Conservation (phyloP, 2,329 filamentous ascomycete species). For the Aspergillus sp. region DNA sequence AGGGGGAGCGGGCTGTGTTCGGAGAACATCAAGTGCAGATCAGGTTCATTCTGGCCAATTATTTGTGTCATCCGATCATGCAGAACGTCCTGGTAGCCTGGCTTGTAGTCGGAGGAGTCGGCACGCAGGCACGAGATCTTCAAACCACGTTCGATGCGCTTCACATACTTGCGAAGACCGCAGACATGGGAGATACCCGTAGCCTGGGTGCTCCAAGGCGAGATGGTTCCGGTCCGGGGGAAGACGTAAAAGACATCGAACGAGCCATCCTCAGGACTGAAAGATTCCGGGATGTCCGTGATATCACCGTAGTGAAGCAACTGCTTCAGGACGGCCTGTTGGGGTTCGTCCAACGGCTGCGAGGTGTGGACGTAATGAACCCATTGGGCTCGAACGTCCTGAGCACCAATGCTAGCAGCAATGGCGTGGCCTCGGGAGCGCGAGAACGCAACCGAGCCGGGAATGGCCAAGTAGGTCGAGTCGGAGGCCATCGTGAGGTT, state of each 20-base stretch:
- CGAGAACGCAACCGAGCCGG: constrained; percentile 46
- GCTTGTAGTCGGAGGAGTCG: constrained; percentile 58
- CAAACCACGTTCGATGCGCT: constrained; percentile 84
- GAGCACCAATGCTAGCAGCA: constrained; percentile 42
- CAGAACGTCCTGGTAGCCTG: constrained; percentile 63
- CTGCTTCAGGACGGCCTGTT: constrained; percentile 56
- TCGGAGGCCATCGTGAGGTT: constrained; percentile 35
- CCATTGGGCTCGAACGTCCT: constrained; percentile 48
- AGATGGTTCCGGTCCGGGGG: constrained; percentile 78
- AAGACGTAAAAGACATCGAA: constrained; percentile 68
- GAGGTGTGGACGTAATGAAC: constrained; percentile 66
- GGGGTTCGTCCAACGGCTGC: constrained; percentile 45
- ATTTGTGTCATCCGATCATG: constrained; percentile 96
- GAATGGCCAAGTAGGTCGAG: constrained; percentile 36
- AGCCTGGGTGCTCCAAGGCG: constrained; percentile 96
- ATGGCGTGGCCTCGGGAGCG: constrained; percentile 46
- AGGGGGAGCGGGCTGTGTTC: constrained; percentile 65
- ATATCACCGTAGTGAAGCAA: constrained; percentile 62
- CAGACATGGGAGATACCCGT: constrained; percentile 93
- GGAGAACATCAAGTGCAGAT: constrained; percentile 75
- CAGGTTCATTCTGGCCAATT: constrained; percentile 65
- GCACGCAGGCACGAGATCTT: constrained; percentile 64
- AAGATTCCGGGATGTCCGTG: constrained; percentile 43
- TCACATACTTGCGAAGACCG: constrained; percentile 68
- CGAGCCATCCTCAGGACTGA: constrained; percentile 50